Percentiles rank a stretch among this genome's conserved stretches.
Evolutionary conservation across 148 eudicot genomes (phyloP).

Genomic region (Vaccinium myrtillus): DNA sequence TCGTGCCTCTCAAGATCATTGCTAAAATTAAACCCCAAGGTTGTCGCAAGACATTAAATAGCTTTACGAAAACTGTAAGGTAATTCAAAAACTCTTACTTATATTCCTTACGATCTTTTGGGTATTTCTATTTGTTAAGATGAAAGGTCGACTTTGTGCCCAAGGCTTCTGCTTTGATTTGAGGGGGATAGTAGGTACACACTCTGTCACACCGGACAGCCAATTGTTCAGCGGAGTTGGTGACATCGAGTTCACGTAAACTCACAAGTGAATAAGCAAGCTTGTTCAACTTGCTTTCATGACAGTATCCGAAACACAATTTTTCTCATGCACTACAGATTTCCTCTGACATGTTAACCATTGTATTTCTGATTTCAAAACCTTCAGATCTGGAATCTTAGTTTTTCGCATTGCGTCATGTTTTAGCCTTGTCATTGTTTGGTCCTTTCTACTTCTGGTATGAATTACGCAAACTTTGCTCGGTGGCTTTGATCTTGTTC

Average conservation of each 20-base stretch:
- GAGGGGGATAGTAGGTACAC: neutral
- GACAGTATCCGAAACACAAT: too few relatives aligned
- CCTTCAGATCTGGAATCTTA: neutral
- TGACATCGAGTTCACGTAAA: neutral
- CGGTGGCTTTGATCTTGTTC: neutral
- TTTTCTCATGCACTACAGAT: neutral
- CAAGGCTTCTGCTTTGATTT: neutral
- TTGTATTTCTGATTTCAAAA: neutral
- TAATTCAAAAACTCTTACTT: neutral
- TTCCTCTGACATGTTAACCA: neutral
- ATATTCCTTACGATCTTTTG: neutral
- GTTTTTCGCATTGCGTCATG: neutral
- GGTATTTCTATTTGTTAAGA: neutral
- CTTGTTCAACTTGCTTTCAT: neutral
- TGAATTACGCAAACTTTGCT: neutral
- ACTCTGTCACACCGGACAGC: neutral
- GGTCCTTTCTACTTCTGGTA: neutral
- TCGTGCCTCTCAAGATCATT: neutral
- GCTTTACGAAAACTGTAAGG: neutral
- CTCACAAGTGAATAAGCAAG: too few relatives aligned
- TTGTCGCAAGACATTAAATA: neutral
- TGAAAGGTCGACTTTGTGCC: neutral
- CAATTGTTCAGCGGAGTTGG: neutral
- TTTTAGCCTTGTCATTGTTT: neutral
- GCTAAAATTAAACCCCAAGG: constrained; percentile 6